Base-by-base conservation (phyloP, 208 protist genomes). In the Acanthamoeba triangularis region DNA sequence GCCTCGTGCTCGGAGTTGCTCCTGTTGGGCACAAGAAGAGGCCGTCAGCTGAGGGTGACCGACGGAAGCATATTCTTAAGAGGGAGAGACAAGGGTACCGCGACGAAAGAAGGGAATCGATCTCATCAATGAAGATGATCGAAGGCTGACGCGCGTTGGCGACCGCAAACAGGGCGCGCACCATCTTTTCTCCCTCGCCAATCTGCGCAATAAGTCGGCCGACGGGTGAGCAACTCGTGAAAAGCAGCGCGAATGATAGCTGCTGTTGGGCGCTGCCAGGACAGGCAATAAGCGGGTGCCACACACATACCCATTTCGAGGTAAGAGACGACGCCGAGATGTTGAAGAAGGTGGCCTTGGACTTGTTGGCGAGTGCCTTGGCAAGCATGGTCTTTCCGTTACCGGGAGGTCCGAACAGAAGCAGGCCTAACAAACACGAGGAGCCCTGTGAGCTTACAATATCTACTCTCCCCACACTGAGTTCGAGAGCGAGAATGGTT, bases 91-190 rank as follows among this genome's bases (percentile, higher is more conserved):
- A 44, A 23, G 18, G 3, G 67, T 76, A 76, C 85, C 99, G 97
- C 11, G 98, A 94, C 3, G 95, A 97, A 1, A 99, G 96, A 23
- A 99, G 33, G 0, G 98, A 98, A 93, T 99, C 98, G 49, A 99
- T 98, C 90, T 99, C 98, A 80, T 99, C 98, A 82, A 99, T 98
- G 96, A 99, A 99, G 16, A 99, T 98, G 56, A 99, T 98, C 8
- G 98, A 95, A 5, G 98, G 98, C 69, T 97, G 94, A 6, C 96
- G 69, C 69, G 87, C 35, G 7, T 94, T 61, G 18, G 98, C 98
- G 16, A 99, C 88, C 16, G 93, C 97, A 95, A 99, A 99, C 0
- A 99, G 96, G 10, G 97, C 91, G 49, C 97, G 94, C 4, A 99
- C 98, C 54, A 99, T 59, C 96, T 98, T 98, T 72, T 99, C 98